Base-by-base conservation (phyloP, 2,329 filamentous ascomycete genomes). In the Colletotrichum godetiae region DNA sequence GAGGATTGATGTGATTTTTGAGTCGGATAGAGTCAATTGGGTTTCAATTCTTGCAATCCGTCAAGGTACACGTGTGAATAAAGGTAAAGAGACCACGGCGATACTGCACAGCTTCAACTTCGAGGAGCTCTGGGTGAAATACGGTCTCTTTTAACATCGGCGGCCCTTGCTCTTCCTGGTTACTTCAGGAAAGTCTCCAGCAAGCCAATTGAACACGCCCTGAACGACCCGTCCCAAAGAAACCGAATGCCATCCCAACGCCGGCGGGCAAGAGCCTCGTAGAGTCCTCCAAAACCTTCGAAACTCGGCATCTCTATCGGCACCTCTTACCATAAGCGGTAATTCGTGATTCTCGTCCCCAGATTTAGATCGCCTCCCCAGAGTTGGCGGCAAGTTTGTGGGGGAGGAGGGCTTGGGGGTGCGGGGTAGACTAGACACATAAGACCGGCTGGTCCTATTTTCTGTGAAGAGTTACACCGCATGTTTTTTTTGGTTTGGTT, bases 61-160 rank as follows among this genome's bases (percentile, higher is more conserved):
- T 22, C 29, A n/a, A 56, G 52, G 33, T 56, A 35, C n/a, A 29
- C 3, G 24, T 15, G 8, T 19, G 37, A 3, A 1, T 19, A 42
- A 42, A 42, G 37, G 37, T 42, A 42, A 15, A 24, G n/a, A 13
- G 3, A 42, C n/a, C 29, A 56, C 27, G 58, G 55, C 37, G 22
- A 27, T 15, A 22, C 13, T 31, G 15, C 53, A 19, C 61, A 55
- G 19, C 31, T 29, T 6, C 55, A 67, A 22, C 13, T n/a, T 57
- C 7, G 11, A 46, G 35, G 46, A 46, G 29, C 37, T 33, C 4
- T 12, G 42, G 46, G 62, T 56, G 31, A 58, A 37, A 37, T 35
- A 31, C 60, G 60, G 62, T 7, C 62, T 55, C 46, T 67, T 71
- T 71, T 70, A 66, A 53, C 22, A 55, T 60, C 67, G 67, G 67